Conservation (phyloP, 1,284 basidiomycete species). For the Melampsora larici-populina region DNA sequence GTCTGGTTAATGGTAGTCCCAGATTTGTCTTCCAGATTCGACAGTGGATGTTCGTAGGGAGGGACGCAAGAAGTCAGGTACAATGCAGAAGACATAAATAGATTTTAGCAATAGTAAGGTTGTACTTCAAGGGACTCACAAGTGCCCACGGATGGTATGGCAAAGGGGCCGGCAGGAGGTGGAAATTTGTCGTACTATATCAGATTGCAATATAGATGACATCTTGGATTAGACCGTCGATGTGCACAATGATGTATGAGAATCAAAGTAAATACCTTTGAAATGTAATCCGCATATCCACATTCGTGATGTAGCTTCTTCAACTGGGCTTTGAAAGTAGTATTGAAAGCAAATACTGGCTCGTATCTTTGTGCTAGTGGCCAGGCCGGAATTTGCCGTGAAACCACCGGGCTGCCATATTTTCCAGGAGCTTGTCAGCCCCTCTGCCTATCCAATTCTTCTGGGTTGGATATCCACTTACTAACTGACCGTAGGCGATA, state of each 20-base stretch:
- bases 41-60: not conserved
- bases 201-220: not conserved
- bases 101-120: too few species aligned
- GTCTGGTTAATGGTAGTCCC: not conserved
- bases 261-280: conserved; percentile 5
- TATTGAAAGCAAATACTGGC: conserved; percentile 34
- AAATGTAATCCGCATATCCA: conserved; percentile 39
- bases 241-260: not conserved
- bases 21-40: not conserved
- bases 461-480: not conserved
- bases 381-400: conserved; percentile 12
- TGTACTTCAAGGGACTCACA: conserved; percentile 18
- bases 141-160: not conserved
- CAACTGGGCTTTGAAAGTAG: conserved; percentile 15
- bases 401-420: conserved; percentile 13
- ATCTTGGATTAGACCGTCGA: not conserved
- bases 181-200: conserved; percentile 24
- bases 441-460: not conserved
- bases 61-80: not conserved
- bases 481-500: conserved; percentile 18
- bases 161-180: conserved; percentile 21
- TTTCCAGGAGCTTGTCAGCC: not conserved
- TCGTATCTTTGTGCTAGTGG: conserved; percentile 33
- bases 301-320: conserved; percentile 25
- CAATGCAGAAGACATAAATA: too few species aligned